Evolutionary conservation across 1,284 basidiomycete genomes (phyloP).

Genomic region (Trichosporon sp.): DNA sequence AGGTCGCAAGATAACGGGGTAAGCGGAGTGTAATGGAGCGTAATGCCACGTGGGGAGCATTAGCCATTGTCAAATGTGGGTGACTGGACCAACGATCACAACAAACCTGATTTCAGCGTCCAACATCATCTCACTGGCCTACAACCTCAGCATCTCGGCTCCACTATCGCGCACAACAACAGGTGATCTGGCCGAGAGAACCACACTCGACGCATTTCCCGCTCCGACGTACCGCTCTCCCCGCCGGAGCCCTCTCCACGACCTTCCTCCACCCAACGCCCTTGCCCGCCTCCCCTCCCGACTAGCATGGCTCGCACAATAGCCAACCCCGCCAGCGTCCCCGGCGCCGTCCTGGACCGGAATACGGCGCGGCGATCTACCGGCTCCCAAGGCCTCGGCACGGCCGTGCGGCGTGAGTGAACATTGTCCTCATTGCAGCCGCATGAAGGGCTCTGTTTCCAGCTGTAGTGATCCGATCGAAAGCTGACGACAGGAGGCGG

Average conservation of each 20-base stretch:
- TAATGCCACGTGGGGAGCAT: not conserved
- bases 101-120: not conserved
- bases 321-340: conserved; percentile 5
- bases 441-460: not conserved
- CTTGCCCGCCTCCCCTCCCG: not conserved
- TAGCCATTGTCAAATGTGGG: not conserved
- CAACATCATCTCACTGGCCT: not conserved
- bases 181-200: not conserved
- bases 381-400: conserved; percentile 37
- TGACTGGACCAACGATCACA: not conserved
- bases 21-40: not conserved
- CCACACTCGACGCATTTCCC: not conserved
- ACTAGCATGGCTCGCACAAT: conserved; percentile 16
- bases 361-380: conserved; percentile 42
- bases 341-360: conserved; percentile 19
- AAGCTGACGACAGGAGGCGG: not conserved
- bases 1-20: not conserved
- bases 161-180: not conserved
- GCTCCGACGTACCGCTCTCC: too few species aligned
- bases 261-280: not conserved
- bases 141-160: not conserved
- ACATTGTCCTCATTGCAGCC: not conserved
- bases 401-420: not conserved
- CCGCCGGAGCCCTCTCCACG: not conserved
- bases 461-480: not conserved